Evolutionary conservation across 2,329 filamentous ascomycete species (phyloP).

Genomic region (Penicillium sclerotigenum): DNA sequence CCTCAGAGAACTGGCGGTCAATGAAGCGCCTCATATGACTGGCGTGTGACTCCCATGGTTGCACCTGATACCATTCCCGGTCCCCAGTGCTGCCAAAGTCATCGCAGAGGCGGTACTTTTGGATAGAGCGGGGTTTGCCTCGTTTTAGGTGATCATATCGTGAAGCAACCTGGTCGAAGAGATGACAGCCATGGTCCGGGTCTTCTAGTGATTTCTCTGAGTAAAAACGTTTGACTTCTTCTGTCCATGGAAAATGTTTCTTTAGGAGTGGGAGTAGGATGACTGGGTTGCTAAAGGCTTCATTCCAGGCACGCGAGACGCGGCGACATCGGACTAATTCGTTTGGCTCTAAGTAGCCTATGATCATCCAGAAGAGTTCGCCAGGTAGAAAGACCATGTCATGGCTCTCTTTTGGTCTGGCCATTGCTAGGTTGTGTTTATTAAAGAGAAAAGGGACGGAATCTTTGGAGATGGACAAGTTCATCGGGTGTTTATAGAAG

Average conservation of each 20-base stretch:
- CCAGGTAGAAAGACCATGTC: constrained; percentile 48
- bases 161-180: constrained; percentile 52
- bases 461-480: not conserved
- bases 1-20: constrained; percentile 37
- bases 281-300: constrained; percentile 50
- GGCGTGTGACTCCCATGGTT: constrained; percentile 42
- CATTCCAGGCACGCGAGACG: constrained; percentile 51
- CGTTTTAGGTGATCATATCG: constrained; percentile 55
- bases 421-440: constrained; percentile 10
- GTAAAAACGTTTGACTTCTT: constrained; percentile 49
- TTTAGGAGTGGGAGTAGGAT: constrained; percentile 50
- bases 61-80: constrained; percentile 41
- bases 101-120: constrained; percentile 46
- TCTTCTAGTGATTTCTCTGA: constrained; percentile 1
- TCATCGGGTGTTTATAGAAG: not conserved
- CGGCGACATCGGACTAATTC: constrained; percentile 54
- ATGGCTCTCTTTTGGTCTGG: not conserved
- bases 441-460: not conserved
- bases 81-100: constrained; percentile 36
- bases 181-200: constrained; percentile 16
- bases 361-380: constrained; percentile 57
- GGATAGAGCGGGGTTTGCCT: constrained; percentile 48
- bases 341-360: constrained; percentile 48
- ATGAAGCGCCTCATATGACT: constrained; percentile 33
- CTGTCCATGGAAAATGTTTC: constrained; percentile 52